Evolutionary conservation across 2,329 filamentous ascomycete species (phyloP).

Genomic region (Cladorrhinum sp.): DNA sequence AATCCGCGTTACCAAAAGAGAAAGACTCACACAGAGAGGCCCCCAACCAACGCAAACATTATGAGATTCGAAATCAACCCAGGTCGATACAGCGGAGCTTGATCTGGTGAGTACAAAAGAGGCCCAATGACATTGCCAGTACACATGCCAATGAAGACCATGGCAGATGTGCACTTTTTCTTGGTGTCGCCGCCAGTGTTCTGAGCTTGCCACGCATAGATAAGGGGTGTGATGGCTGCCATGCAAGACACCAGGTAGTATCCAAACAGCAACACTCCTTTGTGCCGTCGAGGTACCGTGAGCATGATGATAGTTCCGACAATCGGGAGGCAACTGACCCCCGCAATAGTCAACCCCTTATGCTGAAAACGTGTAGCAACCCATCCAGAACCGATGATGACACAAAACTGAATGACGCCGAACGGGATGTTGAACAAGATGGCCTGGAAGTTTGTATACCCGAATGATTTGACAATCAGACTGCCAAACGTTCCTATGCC

Average conservation of each 20-base stretch:
- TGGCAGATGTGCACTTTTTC: slow-evolving; percentile 62
- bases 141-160: slow-evolving; percentile 64
- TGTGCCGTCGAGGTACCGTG: slow-evolving; percentile 44
- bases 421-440: slow-evolving; percentile 62
- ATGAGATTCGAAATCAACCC: slow-evolving; percentile 59
- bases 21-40: slow-evolving; percentile 38
- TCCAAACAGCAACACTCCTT: slow-evolving; percentile 48
- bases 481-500: slow-evolving; percentile 59
- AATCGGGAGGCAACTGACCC: slow-evolving; percentile 37
- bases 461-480: slow-evolving; percentile 57
- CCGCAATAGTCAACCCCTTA: slow-evolving; percentile 44
- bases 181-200: slow-evolving; percentile 70
- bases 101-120: slow-evolving; percentile 58
- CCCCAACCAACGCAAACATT: slow-evolving; percentile 58
- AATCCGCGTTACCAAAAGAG: too few relatives aligned
- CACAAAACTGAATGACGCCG: slow-evolving; percentile 57
- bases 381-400: slow-evolving; percentile 54
- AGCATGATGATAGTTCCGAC: slow-evolving; percentile 47
- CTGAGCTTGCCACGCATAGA: slow-evolving; percentile 59
- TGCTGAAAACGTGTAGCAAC: slow-evolving; percentile 40
- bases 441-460: slow-evolving; percentile 53
- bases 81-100: slow-evolving; percentile 53
- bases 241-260: slow-evolving; percentile 44
- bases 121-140: slow-evolving; percentile 66
- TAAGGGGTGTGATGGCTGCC: slow-evolving; percentile 47